Base-by-base conservation (phyloP, 2,329 filamentous ascomycete genomes). In the Monilinia polystroma region DNA sequence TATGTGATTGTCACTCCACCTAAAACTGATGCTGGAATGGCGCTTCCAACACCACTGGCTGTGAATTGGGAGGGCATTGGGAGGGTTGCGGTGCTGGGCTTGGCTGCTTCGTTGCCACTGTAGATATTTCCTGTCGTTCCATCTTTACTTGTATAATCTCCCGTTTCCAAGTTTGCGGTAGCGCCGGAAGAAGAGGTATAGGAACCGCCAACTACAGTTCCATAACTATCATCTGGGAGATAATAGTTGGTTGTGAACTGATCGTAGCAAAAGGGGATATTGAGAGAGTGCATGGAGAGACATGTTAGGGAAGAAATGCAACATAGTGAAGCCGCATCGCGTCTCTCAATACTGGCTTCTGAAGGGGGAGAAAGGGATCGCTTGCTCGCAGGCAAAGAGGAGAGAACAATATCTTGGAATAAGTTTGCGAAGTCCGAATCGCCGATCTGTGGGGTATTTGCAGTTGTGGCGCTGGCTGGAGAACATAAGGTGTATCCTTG, bases 231-330 rank as follows among this genome's bases (percentile, higher is more conserved):
- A 67, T 82, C 81, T 3, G 79, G 73, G 59, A 84, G 79, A 64
- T 78, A 78, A 71, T 75, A 83, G 69, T 83, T 80, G 23, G 82
- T 84, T 6, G 82, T 84, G 75, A 81, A 84, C 65, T 78, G 79
- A 73, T 84, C 82, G 75, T 82, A 83, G 76, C 81, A 83, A 74
- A 83, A 81, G 2, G 81, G 79, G 6, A 83, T 75, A 47, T 77
- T 76, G 45, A 80, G 74, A 49, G 68, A 72, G 16, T 68, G 55
- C 53, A 75, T 71, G 3, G 69, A 63, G 7, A 75, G 68, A 65
- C 74, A 75, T 35, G 70, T 71, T 14, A 73, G 69, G 0, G 67
- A 66, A 10, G 68, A 55, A 41, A 70, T 66, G 67, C 74, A 75
- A 63, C 74, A 75, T 18, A 75, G 67, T 41, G 72, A 73, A 12